Conservation (phyloP, 257 asterid species). For the Ophiorrhiza pumila region DNA sequence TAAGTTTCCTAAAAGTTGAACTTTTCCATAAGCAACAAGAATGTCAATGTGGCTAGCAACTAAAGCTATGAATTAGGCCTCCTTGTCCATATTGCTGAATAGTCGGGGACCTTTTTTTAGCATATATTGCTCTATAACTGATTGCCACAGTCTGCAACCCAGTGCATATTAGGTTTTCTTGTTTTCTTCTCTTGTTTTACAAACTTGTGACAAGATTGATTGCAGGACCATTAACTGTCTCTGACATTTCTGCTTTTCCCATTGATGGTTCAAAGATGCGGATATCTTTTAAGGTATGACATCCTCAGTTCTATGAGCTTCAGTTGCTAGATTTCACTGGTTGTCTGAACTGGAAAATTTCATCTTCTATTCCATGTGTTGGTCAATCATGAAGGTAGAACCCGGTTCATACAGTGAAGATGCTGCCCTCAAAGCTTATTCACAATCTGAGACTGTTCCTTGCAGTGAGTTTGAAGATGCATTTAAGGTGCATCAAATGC, state of each 20-base stretch:
- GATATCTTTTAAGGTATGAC: slow-evolving; percentile 25
- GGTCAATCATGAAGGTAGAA: slow-evolving; percentile 16
- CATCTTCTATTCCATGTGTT: neutral
- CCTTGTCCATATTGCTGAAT: neutral
- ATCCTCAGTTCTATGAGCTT: neutral
- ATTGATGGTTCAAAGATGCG: slow-evolving; percentile 19
- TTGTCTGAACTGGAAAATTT: neutral
- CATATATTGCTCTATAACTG: too few species aligned
- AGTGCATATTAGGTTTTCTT: neutral
- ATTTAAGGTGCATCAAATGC: slow-evolving; percentile 21
- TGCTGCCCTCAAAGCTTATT: slow-evolving; percentile 32
- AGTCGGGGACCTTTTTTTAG: neutral
- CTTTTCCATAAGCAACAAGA: neutral
- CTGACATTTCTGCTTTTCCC: slow-evolving; percentile 18
- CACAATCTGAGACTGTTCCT: slow-evolving; percentile 28
- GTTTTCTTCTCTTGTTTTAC: neutral
- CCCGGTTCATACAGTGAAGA: slow-evolving; percentile 30
- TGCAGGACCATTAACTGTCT: slow-evolving; percentile 27
- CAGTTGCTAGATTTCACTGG: neutral
- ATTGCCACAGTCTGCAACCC: neutral
- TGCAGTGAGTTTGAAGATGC: slow-evolving; percentile 28
- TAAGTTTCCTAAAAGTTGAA: neutral
- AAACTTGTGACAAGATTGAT: neutral
- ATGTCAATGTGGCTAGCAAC: neutral
- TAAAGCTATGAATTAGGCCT: neutral